A percentile compares a stretch with the other conserved stretches of the same genome.
Conservation (phyloP, 345 rosid species). For the Aquilaria malaccensis region DNA sequence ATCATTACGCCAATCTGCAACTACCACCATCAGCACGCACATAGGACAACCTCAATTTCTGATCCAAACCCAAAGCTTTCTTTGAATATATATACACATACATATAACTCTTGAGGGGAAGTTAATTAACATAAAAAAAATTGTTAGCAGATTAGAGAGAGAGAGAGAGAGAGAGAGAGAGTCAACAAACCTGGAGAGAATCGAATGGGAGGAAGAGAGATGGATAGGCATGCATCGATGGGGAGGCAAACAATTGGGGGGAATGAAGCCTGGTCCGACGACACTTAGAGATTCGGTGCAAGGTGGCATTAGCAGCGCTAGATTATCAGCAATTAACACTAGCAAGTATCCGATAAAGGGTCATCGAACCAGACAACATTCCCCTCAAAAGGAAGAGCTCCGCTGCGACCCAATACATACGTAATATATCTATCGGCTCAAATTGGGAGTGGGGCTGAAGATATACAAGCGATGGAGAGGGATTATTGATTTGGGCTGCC, state of each 20-base stretch:
- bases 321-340: constrained; percentile 9
- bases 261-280: constrained; percentile 99
- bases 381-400: constrained; percentile 67
- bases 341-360: constrained; percentile 20
- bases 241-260: constrained; percentile 68
- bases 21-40: not conserved
- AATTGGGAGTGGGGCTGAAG: too few species aligned
- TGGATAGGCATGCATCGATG: not conserved
- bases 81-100: too few species aligned
- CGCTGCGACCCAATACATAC: constrained; percentile 9
- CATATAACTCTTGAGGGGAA: too few species aligned
- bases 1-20: constrained; percentile 63
- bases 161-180: too few species aligned
- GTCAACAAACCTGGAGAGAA: not conserved
- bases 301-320: too few species aligned
- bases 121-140: too few species aligned
- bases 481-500: not conserved
- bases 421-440: too few species aligned
- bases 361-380: constrained; percentile 98
- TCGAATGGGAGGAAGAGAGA: not conserved
- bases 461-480: too few species aligned
- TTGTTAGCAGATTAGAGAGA: too few species aligned
- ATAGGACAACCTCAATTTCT: too few species aligned
- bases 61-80: too few species aligned
- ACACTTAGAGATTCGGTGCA: constrained; percentile 9